Evolutionary conservation across 345 rosid species (phyloP).

Genomic region (Populus davidiana): DNA sequence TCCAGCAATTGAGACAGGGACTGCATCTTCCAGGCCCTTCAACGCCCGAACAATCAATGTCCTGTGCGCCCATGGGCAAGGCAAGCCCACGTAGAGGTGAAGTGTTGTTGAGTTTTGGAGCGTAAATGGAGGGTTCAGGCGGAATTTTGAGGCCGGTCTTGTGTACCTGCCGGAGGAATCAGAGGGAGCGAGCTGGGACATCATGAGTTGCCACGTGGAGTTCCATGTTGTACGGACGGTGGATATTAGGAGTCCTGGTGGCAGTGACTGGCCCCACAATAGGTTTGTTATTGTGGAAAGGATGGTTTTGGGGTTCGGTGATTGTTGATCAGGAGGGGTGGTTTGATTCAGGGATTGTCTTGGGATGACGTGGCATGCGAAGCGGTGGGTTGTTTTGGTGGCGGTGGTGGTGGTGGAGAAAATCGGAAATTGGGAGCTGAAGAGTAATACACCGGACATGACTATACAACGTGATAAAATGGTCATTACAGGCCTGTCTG

Average conservation of each 20-base stretch:
- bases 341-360: slow-evolving; percentile 38
- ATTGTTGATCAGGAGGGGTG: background rate
- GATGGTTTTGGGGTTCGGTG: slow-evolving; percentile 22
- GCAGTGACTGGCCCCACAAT: slow-evolving; percentile 89
- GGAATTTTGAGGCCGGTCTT: slow-evolving; percentile 70
- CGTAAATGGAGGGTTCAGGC: slow-evolving; percentile 36
- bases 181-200: slow-evolving; percentile 91
- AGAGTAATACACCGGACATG: slow-evolving; percentile 29
- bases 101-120: slow-evolving; percentile 34
- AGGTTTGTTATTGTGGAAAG: slow-evolving; percentile 53
- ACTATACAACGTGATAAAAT: no score
- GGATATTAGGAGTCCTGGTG: slow-evolving; percentile 82
- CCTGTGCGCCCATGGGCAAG: slow-evolving; percentile 97
- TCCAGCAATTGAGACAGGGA: slow-evolving; percentile 63
- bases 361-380: slow-evolving; percentile 26
- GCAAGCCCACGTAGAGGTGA: slow-evolving; percentile 87
- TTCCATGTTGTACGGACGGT: slow-evolving; percentile 71
- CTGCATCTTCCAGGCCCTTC: slow-evolving; percentile 67
- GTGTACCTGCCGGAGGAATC: slow-evolving; percentile 78
- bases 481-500: no score
- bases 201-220: slow-evolving; percentile 80
- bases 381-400: background rate
- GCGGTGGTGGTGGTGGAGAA: background rate
- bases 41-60: slow-evolving; percentile 74
- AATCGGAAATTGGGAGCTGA: slow-evolving; percentile 18